A percentile compares a stretch with the other conserved stretches of the same genome.
These are phyloP conservation scores for Microsporum canis DNA, from an alignment of 2,329 filamentous ascomycete genomes.

Conservation along the genomic window DNA sequence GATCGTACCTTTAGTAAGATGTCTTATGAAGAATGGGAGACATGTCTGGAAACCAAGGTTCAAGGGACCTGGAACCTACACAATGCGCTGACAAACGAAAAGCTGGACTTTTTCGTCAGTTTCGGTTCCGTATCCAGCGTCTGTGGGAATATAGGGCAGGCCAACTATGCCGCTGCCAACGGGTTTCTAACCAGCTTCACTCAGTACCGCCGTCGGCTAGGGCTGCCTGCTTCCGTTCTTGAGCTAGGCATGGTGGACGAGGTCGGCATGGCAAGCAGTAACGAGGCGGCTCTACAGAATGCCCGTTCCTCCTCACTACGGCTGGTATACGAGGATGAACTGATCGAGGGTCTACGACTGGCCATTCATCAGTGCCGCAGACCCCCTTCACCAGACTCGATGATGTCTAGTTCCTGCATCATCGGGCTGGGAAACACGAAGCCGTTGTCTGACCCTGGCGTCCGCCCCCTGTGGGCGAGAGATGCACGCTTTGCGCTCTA, in stretches of 20 bases:
- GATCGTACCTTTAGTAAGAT: constrained; percentile 22
- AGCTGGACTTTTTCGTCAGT: constrained; percentile 19
- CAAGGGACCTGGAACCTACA: constrained; percentile 18
- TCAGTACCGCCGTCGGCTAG: constrained; percentile 12
- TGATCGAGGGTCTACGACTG: constrained; percentile 3
- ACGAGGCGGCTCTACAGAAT: constrained; percentile 7
- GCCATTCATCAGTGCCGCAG: neutral
- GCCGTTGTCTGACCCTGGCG: neutral
- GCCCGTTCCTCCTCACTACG: constrained; percentile 5
- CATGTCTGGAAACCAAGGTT: constrained; percentile 23
- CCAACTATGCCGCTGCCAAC: constrained; percentile 13
- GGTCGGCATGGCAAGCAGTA: neutral
- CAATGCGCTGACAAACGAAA: neutral
- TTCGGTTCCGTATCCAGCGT: constrained; percentile 8
- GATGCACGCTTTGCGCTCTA: neutral
- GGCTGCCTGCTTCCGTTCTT: neutral
- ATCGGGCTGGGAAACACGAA: neutral
- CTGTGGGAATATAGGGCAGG: constrained; percentile 9
- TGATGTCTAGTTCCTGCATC: neutral
- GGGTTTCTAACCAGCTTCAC: constrained; percentile 10
- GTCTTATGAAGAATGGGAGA: constrained; percentile 14
- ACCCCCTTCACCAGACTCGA: neutral
- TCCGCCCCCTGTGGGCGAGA: neutral
- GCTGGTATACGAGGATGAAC: neutral
- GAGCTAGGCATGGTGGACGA: constrained; percentile 5